Conservation (phyloP, 139 green algal species). For the Picochlorum sp. region DNA sequence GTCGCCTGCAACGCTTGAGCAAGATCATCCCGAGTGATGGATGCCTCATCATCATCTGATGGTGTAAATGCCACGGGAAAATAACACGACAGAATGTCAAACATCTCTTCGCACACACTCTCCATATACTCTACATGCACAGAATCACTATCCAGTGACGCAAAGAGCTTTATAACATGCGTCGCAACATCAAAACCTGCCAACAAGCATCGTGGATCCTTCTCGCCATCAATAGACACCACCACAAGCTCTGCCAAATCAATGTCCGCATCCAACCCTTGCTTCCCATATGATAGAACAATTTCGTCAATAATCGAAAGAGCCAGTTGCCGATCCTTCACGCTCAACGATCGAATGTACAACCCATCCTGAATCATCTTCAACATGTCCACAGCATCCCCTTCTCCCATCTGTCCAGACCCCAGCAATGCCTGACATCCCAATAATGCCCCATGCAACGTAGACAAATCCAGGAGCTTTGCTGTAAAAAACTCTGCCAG, state of each 20-base stretch:
- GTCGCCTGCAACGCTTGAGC: slow-evolving; percentile 25
- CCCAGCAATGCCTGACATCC: slow-evolving; percentile 20
- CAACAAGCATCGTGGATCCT: slow-evolving; percentile 82
- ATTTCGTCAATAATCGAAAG: slow-evolving; percentile 9
- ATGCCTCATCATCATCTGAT: slow-evolving; percentile 31
- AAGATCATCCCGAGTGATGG: slow-evolving; percentile 39
- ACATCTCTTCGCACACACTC: slow-evolving; percentile 55
- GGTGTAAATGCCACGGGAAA: slow-evolving; percentile 87
- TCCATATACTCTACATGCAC: slow-evolving; percentile 11
- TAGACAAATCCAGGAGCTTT: slow-evolving; percentile 23
- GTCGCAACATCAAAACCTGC: slow-evolving; percentile 44
- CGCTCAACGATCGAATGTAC: slow-evolving; percentile 17
- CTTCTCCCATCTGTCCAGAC: background rate
- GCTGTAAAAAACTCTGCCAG: slow-evolving; percentile 30
- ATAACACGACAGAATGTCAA: slow-evolving; percentile 79
- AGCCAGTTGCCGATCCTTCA: slow-evolving; percentile 7
- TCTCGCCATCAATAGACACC: slow-evolving; percentile 71
- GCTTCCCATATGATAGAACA: background rate
- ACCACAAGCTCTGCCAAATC: slow-evolving; percentile 22
- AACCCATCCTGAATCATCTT: slow-evolving; percentile 6
- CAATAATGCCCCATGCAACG: slow-evolving; percentile 19
- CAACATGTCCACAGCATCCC: slow-evolving; percentile 8
- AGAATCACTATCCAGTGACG: background rate
- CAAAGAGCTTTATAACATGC: slow-evolving; percentile 15
- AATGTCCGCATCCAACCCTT: slow-evolving; percentile 10